Conservation (phyloP, 2,329 filamentous ascomycete species). For the Fusarium algeriense region DNA sequence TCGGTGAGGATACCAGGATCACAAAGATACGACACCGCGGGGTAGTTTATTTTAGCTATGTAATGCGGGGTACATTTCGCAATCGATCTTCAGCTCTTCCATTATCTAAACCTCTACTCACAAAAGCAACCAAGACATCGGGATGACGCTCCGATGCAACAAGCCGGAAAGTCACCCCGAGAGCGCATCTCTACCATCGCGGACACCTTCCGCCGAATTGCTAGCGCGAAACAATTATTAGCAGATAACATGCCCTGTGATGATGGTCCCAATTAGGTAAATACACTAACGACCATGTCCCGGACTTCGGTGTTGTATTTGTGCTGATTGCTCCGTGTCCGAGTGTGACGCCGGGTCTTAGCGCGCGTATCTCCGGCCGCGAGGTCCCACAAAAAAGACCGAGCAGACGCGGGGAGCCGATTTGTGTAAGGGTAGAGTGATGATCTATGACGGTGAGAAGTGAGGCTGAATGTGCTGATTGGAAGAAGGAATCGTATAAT, state of each 20-base stretch:
- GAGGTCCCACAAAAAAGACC: slow-evolving; percentile 26
- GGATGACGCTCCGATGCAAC: slow-evolving; percentile 15
- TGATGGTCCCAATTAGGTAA: neutral
- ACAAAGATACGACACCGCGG: slow-evolving; percentile 24
- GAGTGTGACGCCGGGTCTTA: neutral
- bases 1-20: neutral
- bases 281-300: neutral
- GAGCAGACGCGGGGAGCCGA: neutral
- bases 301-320: neutral
- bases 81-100: neutral
- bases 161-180: slow-evolving; percentile 27
- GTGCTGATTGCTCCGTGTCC: slow-evolving; percentile 7
- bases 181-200: slow-evolving; percentile 1
- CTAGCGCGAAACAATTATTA: neutral
- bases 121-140: slow-evolving; percentile 12
- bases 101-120: neutral
- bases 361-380: slow-evolving; percentile 23
- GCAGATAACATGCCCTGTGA: neutral
- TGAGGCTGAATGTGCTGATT: neutral
- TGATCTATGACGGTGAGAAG: neutral
- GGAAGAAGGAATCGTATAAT: neutral
- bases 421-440: neutral
- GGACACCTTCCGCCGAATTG: slow-evolving; percentile 5
- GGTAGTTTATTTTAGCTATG: slow-evolving; percentile 15
- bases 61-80: slow-evolving; percentile 23